These are phyloP conservation scores for Cymbopogon citratus DNA, from an alignment of 176 grass and related monocot species.

Conservation along the genomic window DNA sequence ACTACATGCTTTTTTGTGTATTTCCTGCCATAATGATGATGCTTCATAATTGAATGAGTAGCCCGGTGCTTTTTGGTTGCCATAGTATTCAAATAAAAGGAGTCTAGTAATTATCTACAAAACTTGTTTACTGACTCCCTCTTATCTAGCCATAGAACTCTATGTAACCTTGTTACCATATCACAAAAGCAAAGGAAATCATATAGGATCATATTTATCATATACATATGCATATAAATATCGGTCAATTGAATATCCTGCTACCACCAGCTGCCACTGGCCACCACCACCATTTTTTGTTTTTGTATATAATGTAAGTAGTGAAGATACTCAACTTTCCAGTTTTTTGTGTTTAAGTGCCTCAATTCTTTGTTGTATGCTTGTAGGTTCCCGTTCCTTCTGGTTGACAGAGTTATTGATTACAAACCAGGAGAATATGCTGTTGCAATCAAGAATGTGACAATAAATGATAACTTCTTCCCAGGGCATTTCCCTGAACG, in stretches of 20 bases:
- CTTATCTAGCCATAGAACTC: not conserved
- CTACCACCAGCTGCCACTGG: not conserved
- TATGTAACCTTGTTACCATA: not conserved
- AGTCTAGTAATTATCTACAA: not conserved
- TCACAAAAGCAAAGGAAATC: not conserved
- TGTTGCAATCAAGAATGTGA: constrained; percentile 74
- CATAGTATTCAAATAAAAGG: not conserved
- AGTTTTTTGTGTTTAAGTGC: not conserved
- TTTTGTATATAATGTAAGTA: not conserved
- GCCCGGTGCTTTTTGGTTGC: not conserved
- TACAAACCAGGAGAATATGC: constrained; percentile 58
- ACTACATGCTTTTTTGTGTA: not conserved
- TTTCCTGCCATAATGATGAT: not conserved
- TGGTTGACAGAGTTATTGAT: constrained; percentile 91
- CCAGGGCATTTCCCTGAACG: constrained; percentile 56
- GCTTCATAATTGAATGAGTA: not conserved
- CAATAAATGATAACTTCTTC: constrained; percentile 97
- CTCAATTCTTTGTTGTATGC: not conserved
- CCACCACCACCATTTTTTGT: not conserved
- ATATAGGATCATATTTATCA: not conserved
- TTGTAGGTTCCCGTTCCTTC: constrained; percentile 67
- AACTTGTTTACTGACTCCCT: not conserved
- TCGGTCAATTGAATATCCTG: not conserved
- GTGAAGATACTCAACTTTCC: not conserved
- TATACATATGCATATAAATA: not conserved